phyloP scores from a whole-genome alignment of 257 asterid genomes.

The Solanum sejunctum region DNA sequence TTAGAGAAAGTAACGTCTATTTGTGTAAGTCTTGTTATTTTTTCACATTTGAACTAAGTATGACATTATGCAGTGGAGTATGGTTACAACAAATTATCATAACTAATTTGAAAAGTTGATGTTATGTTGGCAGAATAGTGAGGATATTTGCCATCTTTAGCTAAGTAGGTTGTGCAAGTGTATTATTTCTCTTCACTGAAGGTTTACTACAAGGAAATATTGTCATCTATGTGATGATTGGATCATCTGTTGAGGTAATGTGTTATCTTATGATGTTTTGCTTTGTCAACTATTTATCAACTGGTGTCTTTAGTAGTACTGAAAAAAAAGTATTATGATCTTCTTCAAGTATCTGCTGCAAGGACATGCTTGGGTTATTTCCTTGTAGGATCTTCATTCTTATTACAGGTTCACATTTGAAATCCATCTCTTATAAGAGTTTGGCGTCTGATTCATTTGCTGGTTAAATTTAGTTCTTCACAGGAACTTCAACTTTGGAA shows the following conservation, averaged over 20 bases:
- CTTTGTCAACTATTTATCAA: no score
- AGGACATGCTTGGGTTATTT: slow-evolving; percentile 84
- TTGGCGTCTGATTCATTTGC: background rate
- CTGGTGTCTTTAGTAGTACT: background rate
- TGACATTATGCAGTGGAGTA: background rate
- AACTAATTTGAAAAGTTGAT: background rate
- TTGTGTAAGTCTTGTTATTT: background rate
- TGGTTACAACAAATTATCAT: background rate
- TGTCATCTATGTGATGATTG: background rate
- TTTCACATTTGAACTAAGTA: background rate
- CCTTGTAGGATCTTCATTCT: slow-evolving; percentile 51
- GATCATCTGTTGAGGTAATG: background rate
- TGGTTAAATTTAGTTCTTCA: background rate
- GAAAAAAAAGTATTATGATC: background rate
- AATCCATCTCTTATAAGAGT: background rate
- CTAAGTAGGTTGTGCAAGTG: background rate
- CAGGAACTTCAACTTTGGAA: slow-evolving; percentile 61
- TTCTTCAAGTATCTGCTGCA: slow-evolving; percentile 47
- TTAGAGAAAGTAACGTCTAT: background rate
- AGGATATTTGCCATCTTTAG: background rate
- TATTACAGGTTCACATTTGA: slow-evolving; percentile 44
- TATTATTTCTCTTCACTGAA: background rate
- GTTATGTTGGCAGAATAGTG: background rate
- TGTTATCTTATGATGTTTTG: background rate
- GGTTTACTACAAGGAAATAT: background rate